phyloP scores from a whole-genome alignment of 2,329 filamentous ascomycete genomes.

The Neopestalotiopsis sp. region DNA sequence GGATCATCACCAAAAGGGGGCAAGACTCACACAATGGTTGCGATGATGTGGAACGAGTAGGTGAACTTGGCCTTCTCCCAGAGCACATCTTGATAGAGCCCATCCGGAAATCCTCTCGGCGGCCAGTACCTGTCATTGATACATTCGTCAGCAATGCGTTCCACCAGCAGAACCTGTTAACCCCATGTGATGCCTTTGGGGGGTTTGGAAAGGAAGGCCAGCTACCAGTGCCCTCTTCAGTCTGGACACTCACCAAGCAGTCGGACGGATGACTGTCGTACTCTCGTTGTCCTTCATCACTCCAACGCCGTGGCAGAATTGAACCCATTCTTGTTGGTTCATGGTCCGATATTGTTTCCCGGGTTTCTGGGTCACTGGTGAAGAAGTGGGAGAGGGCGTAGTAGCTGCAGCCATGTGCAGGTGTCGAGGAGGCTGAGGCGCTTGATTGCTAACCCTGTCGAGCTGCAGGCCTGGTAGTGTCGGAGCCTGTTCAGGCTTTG shows the following conservation, averaged over 20 bases:
- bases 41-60: conserved; percentile 50
- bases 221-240: neutral
- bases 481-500: conserved; percentile 4
- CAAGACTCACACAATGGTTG: conserved; percentile 27
- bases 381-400: neutral
- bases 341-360: conserved; percentile 43
- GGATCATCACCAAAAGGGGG: neutral
- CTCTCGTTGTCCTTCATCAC: conserved; percentile 52
- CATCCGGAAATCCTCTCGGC: conserved; percentile 51
- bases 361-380: neutral
- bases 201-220: neutral
- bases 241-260: conserved; percentile 30
- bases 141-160: neutral
- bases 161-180: neutral
- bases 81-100: conserved; percentile 56
- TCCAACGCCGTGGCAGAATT: conserved; percentile 53
- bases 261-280: conserved; percentile 47
- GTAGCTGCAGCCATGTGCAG: conserved; percentile 10
- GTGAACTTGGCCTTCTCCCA: conserved; percentile 49
- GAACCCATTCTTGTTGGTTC: conserved; percentile 49
- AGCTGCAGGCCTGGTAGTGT: conserved; percentile 9
- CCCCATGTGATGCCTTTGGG: neutral
- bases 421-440: conserved; percentile 3
- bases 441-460: neutral
- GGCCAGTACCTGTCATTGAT: conserved; percentile 43